Conservation (phyloP, 1,284 basidiomycete genomes). For the Flammula alnicola region DNA sequence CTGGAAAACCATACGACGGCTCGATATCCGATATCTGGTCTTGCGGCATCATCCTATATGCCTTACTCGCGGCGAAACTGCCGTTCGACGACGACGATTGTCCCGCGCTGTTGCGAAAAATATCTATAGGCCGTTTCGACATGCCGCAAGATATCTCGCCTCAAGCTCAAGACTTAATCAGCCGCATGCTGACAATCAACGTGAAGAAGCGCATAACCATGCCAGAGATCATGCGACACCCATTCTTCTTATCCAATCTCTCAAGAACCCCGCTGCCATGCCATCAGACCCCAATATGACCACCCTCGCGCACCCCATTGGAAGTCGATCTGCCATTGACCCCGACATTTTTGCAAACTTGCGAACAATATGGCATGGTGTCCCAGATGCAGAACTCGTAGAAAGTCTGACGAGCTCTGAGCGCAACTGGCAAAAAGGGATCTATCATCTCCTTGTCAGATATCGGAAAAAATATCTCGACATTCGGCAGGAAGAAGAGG, state of each 20-base stretch:
- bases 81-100: slow-evolving; percentile 94
- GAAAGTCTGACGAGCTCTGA: slow-evolving; percentile 65
- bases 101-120: slow-evolving; percentile 79
- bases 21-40: slow-evolving; percentile 96
- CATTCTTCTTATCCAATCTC: slow-evolving; percentile 84
- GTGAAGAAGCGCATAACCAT: slow-evolving; percentile 87
- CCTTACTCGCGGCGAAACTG: slow-evolving; percentile 86
- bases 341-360: slow-evolving; percentile 90
- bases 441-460: slow-evolving; percentile 84
- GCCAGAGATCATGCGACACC: slow-evolving; percentile 84
- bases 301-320: slow-evolving; percentile 70
- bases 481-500: slow-evolving; percentile 47
- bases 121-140: slow-evolving; percentile 80
- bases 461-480: slow-evolving; percentile 57
- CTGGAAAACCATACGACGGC: slow-evolving; percentile 88
- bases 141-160: slow-evolving; percentile 85
- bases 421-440: slow-evolving; percentile 91
- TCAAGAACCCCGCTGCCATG: slow-evolving; percentile 47
- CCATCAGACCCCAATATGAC: slow-evolving; percentile 65
- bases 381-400: slow-evolving; percentile 73
- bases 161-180: slow-evolving; percentile 83
- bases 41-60: slow-evolving; percentile 95
- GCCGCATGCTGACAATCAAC: slow-evolving; percentile 88
- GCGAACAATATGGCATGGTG: slow-evolving; percentile 87
- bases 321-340: slow-evolving; percentile 72